Conservation (phyloP, 768 basidiomycete species). For the Suillus clintonianus region DNA sequence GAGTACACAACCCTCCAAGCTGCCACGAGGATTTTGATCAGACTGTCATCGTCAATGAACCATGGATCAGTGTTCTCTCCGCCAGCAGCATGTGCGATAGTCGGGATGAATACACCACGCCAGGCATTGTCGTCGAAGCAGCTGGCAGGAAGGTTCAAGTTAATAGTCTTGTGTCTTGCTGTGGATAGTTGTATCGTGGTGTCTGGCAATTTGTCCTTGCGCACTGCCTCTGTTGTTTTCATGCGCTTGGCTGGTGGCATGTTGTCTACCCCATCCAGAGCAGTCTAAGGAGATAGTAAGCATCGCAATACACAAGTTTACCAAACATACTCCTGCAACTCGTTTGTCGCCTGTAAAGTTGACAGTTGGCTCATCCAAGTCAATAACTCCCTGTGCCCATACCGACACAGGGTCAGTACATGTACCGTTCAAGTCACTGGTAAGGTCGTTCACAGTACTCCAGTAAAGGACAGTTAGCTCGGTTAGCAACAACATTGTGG, state of each 20-base stretch:
- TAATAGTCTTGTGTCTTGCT: neutral
- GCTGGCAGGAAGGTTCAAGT: neutral
- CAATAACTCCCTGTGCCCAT: neutral
- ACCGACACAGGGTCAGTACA: neutral
- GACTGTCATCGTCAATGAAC: neutral
- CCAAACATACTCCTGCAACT: neutral
- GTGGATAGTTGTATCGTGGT: neutral
- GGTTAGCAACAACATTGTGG: slow-evolving; percentile 5
- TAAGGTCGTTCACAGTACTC: neutral
- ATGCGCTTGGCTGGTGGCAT: neutral
- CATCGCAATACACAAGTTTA: neutral
- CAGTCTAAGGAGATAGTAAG: neutral
- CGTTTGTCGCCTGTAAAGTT: neutral
- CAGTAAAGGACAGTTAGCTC: slow-evolving; percentile 5
- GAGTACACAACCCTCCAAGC: slow-evolving; percentile 9
- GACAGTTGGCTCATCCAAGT: neutral
- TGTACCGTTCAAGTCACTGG: neutral
- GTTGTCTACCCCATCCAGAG: neutral
- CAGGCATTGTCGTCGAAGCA: neutral
- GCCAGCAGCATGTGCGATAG: neutral
- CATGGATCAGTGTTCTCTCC: neutral
- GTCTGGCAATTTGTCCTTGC: neutral
- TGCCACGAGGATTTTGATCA: neutral
- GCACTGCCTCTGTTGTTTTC: neutral
- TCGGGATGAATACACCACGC: neutral